A percentile compares a stretch with the other conserved stretches of the same genome.
phyloP scores from a whole-genome alignment of 768 basidiomycete genomes.

The Boletus sp. region DNA sequence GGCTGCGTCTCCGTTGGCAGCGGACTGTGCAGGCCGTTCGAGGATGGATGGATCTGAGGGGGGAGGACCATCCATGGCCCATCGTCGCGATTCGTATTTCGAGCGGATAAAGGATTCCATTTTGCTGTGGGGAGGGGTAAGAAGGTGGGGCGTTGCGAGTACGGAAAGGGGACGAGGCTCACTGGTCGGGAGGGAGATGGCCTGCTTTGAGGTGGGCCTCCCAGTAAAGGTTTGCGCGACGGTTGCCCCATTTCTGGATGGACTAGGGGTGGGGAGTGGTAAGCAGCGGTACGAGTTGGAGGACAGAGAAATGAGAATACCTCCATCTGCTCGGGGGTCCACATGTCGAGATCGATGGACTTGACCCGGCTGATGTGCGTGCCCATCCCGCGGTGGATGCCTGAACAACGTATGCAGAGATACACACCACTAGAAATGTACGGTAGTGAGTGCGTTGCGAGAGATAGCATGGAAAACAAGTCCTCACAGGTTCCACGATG shows the following conservation, averaged over 20 bases:
- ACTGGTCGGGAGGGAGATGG: slow-evolving; percentile 95
- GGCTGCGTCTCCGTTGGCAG: slow-evolving; percentile 6
- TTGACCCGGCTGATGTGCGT: slow-evolving; percentile 98
- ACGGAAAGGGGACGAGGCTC: slow-evolving; percentile 31
- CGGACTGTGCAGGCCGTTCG: slow-evolving; percentile 39
- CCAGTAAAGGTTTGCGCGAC: slow-evolving; percentile 92
- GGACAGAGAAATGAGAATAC: slow-evolving; percentile 38
- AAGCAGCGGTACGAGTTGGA: neutral
- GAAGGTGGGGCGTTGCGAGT: neutral
- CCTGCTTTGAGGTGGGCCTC: slow-evolving; percentile 92
- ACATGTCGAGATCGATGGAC: slow-evolving; percentile 94
- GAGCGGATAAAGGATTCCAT: slow-evolving; percentile 97
- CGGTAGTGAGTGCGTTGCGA: neutral
- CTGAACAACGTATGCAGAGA: slow-evolving; percentile 95
- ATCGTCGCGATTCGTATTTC: slow-evolving; percentile 90
- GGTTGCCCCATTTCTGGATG: slow-evolving; percentile 94
- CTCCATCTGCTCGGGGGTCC: slow-evolving; percentile 98
- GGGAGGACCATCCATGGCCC: slow-evolving; percentile 88
- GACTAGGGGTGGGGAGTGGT: slow-evolving; percentile 39
- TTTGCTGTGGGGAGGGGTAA: slow-evolving; percentile 54
- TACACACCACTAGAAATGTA: slow-evolving; percentile 69
- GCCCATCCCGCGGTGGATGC: slow-evolving; percentile 96
- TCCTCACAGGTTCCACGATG: slow-evolving; percentile 90
- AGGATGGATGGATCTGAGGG: slow-evolving; percentile 80
- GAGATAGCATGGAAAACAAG: neutral